A percentile compares a stretch with the other conserved stretches of the same genome.
Evolutionary conservation across 176 grass and related monocot genomes (phyloP).

Genomic region (Neostapfia colusana): DNA sequence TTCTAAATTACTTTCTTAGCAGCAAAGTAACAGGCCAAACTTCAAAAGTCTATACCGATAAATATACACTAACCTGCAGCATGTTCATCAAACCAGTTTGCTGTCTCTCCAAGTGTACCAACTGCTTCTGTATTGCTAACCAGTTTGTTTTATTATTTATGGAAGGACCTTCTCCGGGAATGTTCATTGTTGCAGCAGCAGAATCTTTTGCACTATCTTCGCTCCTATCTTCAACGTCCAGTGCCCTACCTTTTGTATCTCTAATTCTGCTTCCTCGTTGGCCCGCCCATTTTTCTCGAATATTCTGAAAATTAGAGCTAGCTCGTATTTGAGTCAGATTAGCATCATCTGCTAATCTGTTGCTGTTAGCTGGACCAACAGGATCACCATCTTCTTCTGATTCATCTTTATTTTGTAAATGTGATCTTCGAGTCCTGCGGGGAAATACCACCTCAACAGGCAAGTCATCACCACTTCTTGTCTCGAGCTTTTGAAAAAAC

Average conservation of each 20-base stretch:
- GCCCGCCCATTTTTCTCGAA: conserved; percentile 63
- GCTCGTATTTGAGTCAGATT: conserved; percentile 45
- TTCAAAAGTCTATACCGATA: conserved; percentile 6
- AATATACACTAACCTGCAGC: conserved; percentile 69
- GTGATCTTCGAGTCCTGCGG: conserved; percentile 52
- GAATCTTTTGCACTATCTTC: conserved; percentile 57
- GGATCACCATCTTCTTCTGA: conserved; percentile 62
- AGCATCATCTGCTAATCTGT: conserved; percentile 42
- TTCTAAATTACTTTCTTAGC: not conserved
- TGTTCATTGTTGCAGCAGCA: conserved; percentile 43
- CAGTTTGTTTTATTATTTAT: conserved; percentile 81
- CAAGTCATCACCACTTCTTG: conserved; percentile 67
- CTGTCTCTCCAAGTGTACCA: conserved; percentile 83
- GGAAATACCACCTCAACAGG: conserved; percentile 84
- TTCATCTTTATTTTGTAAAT: conserved; percentile 57
- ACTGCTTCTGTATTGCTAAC: conserved; percentile 81
- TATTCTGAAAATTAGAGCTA: conserved; percentile 52
- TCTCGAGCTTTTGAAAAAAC: conserved; percentile 94
- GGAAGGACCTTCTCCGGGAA: conserved; percentile 61
- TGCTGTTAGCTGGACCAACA: conserved; percentile 49
- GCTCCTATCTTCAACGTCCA: conserved; percentile 57
- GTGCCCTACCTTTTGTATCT: conserved; percentile 63
- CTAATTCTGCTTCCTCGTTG: conserved; percentile 60
- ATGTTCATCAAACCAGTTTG: conserved; percentile 95
- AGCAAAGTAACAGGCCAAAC: conserved; percentile 10